Evolutionary conservation across 495 filamentous ascomycete genomes (phyloP).

Genomic region (Chaetomium cochliodes): DNA sequence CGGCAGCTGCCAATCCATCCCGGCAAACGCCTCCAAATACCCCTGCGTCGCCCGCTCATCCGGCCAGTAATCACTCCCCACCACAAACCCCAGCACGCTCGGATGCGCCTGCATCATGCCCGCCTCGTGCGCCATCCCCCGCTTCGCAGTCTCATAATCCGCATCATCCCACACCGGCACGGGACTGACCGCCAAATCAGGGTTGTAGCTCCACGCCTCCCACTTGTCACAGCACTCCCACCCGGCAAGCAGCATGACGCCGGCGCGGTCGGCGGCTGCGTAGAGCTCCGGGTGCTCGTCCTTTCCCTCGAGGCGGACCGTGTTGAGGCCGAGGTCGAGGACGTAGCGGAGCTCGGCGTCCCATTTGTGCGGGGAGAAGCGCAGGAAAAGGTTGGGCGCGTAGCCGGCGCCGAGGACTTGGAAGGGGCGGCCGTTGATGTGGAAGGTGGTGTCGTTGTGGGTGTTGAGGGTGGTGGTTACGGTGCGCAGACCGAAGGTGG

Average conservation of each 20-base stretch:
- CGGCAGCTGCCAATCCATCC: constrained; percentile 56
- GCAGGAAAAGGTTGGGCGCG: constrained; percentile 60
- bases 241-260: constrained; percentile 61
- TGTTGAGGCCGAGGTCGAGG: constrained; percentile 62
- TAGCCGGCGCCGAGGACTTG: constrained; percentile 62
- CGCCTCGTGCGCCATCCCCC: constrained; percentile 59
- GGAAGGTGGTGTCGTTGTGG: constrained; percentile 56
- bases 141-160: constrained; percentile 56
- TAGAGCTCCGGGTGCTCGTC: constrained; percentile 62
- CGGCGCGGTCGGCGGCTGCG: constrained; percentile 56
- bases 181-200: constrained; percentile 45
- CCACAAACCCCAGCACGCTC: constrained; percentile 54
- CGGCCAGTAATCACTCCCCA: constrained; percentile 65
- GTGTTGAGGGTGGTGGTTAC: constrained; percentile 52
- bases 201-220: constrained; percentile 64
- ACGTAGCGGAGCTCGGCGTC: constrained; percentile 49
- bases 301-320: constrained; percentile 63
- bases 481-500: constrained; percentile 56
- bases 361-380: constrained; percentile 50
- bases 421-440: constrained; percentile 57
- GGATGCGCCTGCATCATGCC: constrained; percentile 60
- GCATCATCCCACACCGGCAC: constrained; percentile 46
- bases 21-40: constrained; percentile 51
- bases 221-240: constrained; percentile 73
- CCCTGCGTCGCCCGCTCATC: constrained; percentile 53